Evolutionary conservation across 2,329 filamentous ascomycete genomes (phyloP), one percentile per base, ranked within the genome.

Genomic region (Rhinocladiella mackenziei): DNA sequence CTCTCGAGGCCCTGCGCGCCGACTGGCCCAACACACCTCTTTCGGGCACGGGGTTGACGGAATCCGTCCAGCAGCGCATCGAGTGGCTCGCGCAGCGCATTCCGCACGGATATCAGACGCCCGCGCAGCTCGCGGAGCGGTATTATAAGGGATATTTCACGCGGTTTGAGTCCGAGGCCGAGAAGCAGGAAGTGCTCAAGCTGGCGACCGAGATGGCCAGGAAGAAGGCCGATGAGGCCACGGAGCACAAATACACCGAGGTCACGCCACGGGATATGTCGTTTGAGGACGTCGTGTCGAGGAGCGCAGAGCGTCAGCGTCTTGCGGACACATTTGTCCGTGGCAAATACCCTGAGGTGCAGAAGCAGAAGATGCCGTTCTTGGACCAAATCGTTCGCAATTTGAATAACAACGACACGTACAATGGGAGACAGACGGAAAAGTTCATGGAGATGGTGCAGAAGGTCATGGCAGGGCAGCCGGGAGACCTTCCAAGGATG

Each of bases 1-100:
- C 47, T 3, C 28, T 51, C 17, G 43, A 51, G 11, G 39, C 44
- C 11, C 38, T 58, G 17, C 53, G 47, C 31, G 42, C 43, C 8
- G 56, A 58, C 41, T 58, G 56, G 56, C 56, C 56, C 7, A 53
- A 55, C 44, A 57, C 53, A 9, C 54, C 56, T 1, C 43, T 56
- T 10, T 43, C 43, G n/a, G 33, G 25, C 15, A 45, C 50, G 4
- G 51, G 53, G 6, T 15, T 56, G 22, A 48, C 45, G 17, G 53
- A 56, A 25, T 48, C 45, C 14, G 48, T 58, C 15, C 49, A 56
- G 34, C 54, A 58, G 26, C 48, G 56, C 31, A 51, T 58, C 23
- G 46, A 55, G 26, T 57, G 50, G 52, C 51, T 57, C 11, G 54
- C 56, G 11, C 53, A 56, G 18, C 50, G 54, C 10, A 36, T 58